phyloP scores from a whole-genome alignment of 768 basidiomycete genomes.

The Pulveroboletus sp. region DNA sequence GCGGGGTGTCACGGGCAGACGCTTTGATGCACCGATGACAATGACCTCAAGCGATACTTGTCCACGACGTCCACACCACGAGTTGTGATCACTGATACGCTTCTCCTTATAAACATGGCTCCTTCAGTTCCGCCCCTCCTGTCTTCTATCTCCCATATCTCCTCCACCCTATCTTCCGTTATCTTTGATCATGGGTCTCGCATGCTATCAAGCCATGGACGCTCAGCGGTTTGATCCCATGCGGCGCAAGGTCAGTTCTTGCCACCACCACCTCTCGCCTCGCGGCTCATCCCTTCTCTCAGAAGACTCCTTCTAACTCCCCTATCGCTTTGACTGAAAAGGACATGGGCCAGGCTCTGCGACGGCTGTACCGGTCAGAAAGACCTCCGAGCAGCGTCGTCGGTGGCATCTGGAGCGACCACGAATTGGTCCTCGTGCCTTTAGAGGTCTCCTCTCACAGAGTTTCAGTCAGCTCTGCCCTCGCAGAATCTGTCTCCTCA shows the following conservation, averaged over 20 bases:
- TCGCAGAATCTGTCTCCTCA: conserved; percentile 15
- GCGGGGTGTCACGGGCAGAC: conserved; percentile 12
- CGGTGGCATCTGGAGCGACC: conserved; percentile 33
- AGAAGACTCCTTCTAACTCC: conserved; percentile 17
- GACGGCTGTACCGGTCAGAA: conserved; percentile 20
- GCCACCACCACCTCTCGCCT: conserved; percentile 14
- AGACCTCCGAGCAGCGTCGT: conserved; percentile 17
- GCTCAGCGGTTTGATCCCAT: conserved; percentile 32
- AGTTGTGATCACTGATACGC: conserved; percentile 23
- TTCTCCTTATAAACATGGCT: conserved; percentile 20
- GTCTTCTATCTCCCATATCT: conserved; percentile 23
- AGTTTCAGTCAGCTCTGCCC: conserved; percentile 13
- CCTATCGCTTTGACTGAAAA: conserved; percentile 8
- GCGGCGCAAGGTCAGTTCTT: conserved; percentile 24
- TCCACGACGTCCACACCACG: conserved; percentile 23
- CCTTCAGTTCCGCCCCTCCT: conserved; percentile 27
- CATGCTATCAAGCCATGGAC: conserved; percentile 30
- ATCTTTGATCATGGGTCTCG: conserved; percentile 24
- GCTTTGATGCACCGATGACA: conserved; percentile 18
- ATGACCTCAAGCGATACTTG: conserved; percentile 17
- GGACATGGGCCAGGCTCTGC: conserved; percentile 28
- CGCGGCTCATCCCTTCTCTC: conserved; percentile 18
- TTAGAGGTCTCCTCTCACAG: conserved; percentile 21
- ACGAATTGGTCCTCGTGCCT: conserved; percentile 31
- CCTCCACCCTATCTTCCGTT: conserved; percentile 26